These are phyloP conservation scores for Buxus sempervirens DNA, from an alignment of 164 flowering plant species.

Conservation along the genomic window DNA sequence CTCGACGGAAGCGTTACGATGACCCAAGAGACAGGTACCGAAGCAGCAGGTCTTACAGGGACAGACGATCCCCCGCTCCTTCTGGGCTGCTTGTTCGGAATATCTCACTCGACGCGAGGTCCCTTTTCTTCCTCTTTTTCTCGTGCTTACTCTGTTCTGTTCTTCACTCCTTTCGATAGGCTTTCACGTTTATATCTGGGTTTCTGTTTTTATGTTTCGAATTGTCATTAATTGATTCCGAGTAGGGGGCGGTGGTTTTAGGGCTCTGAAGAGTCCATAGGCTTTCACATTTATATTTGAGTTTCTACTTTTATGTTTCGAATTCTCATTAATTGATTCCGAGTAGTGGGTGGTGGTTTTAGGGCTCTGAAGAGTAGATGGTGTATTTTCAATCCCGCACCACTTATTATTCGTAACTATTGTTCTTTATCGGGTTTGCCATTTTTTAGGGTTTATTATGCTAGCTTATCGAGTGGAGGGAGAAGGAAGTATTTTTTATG, in stretches of 20 bases:
- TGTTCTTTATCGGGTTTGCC: background rate
- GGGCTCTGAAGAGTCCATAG: too few species aligned
- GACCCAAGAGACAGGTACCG: conserved; percentile 52
- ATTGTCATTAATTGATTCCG: background rate
- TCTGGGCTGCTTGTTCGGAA: conserved; percentile 87
- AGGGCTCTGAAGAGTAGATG: too few species aligned
- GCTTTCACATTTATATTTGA: background rate
- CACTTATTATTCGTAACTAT: too few species aligned
- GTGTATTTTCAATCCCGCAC: too few species aligned
- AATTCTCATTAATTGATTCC: background rate
- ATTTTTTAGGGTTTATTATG: background rate
- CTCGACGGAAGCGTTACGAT: conserved; percentile 41
- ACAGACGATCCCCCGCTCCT: conserved; percentile 69
- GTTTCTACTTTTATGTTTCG: background rate
- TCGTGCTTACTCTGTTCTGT: background rate
- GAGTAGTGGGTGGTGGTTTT: too few species aligned
- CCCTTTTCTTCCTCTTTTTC: background rate
- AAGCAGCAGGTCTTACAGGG: conserved; percentile 34
- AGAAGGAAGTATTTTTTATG: background rate
- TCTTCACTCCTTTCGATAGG: background rate
- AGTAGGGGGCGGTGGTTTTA: too few species aligned
- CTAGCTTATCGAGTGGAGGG: background rate
- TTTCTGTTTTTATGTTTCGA: background rate
- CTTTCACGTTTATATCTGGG: background rate
- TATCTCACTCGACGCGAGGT: conserved; percentile 86